Evolutionary conservation across 164 flowering plant genomes (phyloP), one percentile per base, ranked within the genome.

Genomic region (Taxillus chinensis): DNA sequence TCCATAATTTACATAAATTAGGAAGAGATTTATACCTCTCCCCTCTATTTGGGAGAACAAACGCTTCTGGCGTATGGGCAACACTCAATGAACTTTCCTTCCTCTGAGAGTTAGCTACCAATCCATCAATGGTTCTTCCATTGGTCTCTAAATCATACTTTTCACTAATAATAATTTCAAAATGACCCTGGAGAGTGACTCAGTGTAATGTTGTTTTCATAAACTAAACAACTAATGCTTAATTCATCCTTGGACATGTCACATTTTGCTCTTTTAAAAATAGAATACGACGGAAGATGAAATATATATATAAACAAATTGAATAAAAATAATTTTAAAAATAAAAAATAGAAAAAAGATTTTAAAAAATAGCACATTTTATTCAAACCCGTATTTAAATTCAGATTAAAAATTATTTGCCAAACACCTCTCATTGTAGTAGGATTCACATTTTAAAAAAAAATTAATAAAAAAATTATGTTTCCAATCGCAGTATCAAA

Each of bases 241-340:
- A 52, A 59, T 7, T 83, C 89, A 66, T 86, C 87, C 63, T 79
- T 83, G 45, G 78, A 74, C 73, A 69, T 77, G 13, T 78, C 78
- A 71, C 38, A 62, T 68, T 59, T 73, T 53, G 53, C 60, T 66
- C 86, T 80, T n/a, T n/a, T n/a, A n/a, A n/a, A n/a, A n/a, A n/a
- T n/a, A n/a, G n/a, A n/a, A n/a, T n/a, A n/a, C n/a, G n/a, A n/a
- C n/a, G n/a, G n/a, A n/a, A n/a, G n/a, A n/a, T n/a, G n/a, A n/a
- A n/a, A n/a, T n/a, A n/a, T n/a, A n/a, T n/a, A n/a, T n/a, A n/a
- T n/a, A n/a, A n/a, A n/a, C n/a, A n/a, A n/a, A n/a, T n/a, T n/a
- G n/a, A n/a, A n/a, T n/a, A n/a, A n/a, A n/a, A n/a, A n/a, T n/a
- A n/a, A n/a, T n/a, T n/a, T n/a, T n/a, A n/a, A n/a, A n/a, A n/a